Evolutionary conservation across 108 stramenopile genomes (phyloP), one percentile per base, ranked within the genome.

Genomic region (Pseudonitzschia multiseries): DNA sequence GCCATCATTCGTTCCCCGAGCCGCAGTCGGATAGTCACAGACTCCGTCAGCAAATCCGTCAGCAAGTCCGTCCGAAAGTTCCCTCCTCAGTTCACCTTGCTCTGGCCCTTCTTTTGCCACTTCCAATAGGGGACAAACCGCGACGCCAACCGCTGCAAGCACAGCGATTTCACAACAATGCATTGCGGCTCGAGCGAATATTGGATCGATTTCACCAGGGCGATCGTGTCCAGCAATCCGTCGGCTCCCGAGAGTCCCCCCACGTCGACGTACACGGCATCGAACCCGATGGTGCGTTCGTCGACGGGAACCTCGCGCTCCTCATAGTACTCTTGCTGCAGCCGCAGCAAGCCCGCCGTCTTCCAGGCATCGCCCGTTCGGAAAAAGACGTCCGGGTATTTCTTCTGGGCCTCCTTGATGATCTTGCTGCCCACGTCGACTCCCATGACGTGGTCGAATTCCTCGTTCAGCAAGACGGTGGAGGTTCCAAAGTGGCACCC

Each of bases 401-500:
- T 65, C 22, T 68, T 36, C 50, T 77, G 56, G 13, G 86, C 86
- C 24, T 61, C 42, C 31, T 50, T 26, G 20, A 86, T 76, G 59
- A 86, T 86, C 18, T 69, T 79, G 46, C 70, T 10, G 0, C 86
- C 86, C 51, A 86, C 69, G 60, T 86, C 86, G n/a, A 86, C 74
- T 0, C 86, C 86, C 2, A 86, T 63, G 36, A 70, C 74, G 33
- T 75, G 53, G 24, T 77, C 52, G 36, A 59, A 79, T 21, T 57
- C 69, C 42, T 80, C 28, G 24, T 85, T 26, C 28, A 86, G 26
- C 41, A 83, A 17, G 15, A 61, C 75, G 9, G 86, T 82, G 8
- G 79, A 70, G 31, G 75, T 79, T 27, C 86, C 86, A 24, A 82
- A 65, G 60, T 86, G 86, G 52, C 86, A 84, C 8, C 86, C 86